Conservation (phyloP, 2,329 filamentous ascomycete genomes). For the Drechslera avenae region DNA sequence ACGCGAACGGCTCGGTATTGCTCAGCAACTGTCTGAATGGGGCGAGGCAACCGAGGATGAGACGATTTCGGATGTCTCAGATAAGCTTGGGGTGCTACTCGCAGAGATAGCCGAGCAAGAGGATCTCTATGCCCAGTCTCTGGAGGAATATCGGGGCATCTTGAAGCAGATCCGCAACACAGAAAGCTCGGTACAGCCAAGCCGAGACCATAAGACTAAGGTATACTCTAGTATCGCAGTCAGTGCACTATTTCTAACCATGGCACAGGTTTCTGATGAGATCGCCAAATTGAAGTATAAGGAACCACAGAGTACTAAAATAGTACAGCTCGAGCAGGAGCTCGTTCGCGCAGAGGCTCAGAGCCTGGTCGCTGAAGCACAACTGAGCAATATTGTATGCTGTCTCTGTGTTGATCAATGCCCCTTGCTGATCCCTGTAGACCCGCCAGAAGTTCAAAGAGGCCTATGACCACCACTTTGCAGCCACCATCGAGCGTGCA, state of each 20-base stretch:
- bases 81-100: constrained; percentile 92
- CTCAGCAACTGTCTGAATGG: constrained; percentile 93
- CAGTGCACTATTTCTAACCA: constrained; percentile 2
- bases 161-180: constrained; percentile 95
- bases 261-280: constrained; percentile 74
- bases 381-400: constrained; percentile 85
- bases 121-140: constrained; percentile 79
- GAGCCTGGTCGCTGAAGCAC: constrained; percentile 93
- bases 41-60: constrained; percentile 91
- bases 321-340: constrained; percentile 91
- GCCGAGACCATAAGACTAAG: constrained; percentile 82
- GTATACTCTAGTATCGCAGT: constrained; percentile 29
- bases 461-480: constrained; percentile 86
- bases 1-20: constrained; percentile 82
- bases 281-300: constrained; percentile 90
- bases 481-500: constrained; percentile 89
- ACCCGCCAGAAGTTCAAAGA: constrained; percentile 96
- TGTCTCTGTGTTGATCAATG: neutral
- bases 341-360: constrained; percentile 94
- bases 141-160: constrained; percentile 82
- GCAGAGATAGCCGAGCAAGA: constrained; percentile 95
- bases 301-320: constrained; percentile 81
- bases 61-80: constrained; percentile 83
- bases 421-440: constrained; percentile 52
- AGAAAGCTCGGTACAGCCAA: constrained; percentile 92